Percentiles rank a stretch among this genome's conserved stretches.
Evolutionary conservation across 1,284 basidiomycete genomes (phyloP).

Genomic region (Marasmius fiardii): DNA sequence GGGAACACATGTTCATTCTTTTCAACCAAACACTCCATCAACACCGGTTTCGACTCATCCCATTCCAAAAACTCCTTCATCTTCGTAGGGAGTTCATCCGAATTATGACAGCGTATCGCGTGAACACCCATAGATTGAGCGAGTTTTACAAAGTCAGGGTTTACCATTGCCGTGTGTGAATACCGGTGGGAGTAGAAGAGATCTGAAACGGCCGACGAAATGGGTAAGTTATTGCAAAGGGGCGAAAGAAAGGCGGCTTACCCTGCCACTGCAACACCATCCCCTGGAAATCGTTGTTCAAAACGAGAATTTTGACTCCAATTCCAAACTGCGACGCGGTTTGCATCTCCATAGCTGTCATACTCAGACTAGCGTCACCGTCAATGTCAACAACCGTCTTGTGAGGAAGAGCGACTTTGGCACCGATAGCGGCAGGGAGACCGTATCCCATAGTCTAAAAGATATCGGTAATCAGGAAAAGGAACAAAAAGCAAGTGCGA

Average conservation of each 20-base stretch:
- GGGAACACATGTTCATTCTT: conserved; percentile 94
- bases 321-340: conserved; percentile 91
- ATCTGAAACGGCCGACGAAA: conserved; percentile 42
- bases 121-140: conserved; percentile 91
- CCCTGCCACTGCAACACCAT: conserved; percentile 99
- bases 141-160: conserved; percentile 91
- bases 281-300: conserved; percentile 96
- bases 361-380: conserved; percentile 96
- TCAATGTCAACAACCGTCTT: conserved; percentile 97
- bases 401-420: conserved; percentile 92
- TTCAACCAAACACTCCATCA: conserved; percentile 90
- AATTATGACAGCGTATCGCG: conserved; percentile 73
- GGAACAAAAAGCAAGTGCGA: conserved; percentile 17
- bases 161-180: conserved; percentile 92
- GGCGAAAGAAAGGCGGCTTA: conserved; percentile 27
- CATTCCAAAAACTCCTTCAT: conserved; percentile 99
- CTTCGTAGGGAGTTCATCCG: conserved; percentile 83
- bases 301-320: conserved; percentile 88
- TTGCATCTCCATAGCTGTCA: conserved; percentile 99
- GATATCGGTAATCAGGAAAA: conserved; percentile 10
- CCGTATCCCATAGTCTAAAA: conserved; percentile 95
- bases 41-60: conserved; percentile 79
- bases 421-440: conserved; percentile 90
- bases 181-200: conserved; percentile 95
- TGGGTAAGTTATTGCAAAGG: conserved; percentile 4